Base-by-base conservation (phyloP, 2,329 filamentous ascomycete genomes). In the Cordyceps cateniannulata region DNA sequence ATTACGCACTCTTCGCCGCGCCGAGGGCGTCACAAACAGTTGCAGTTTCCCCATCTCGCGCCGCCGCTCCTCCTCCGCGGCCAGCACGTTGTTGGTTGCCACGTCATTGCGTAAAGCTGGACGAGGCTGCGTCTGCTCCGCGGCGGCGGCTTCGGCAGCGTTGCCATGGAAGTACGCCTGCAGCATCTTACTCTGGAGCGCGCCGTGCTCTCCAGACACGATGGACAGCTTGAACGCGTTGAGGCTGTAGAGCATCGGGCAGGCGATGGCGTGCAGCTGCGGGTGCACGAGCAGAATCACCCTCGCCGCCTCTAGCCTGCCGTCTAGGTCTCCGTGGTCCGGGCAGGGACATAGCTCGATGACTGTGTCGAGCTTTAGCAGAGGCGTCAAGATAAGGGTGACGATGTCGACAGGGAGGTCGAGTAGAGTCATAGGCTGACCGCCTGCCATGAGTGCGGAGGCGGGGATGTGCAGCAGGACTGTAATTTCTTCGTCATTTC, bases 351-450 rank as follows among this genome's bases (percentile, higher is more conserved):
- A 73, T 22, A 73, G 64, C 5, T 63, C 50, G 45, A 73, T 68
- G 14, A 62, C 59, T 3, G 58, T 48, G 10, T 62, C 60, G 14
- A 68, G 65, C 16, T 64, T 69, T 45, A 74, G 63, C 20, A 73
- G 68, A 6, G 69, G 69, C 5, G 60, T 59, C 4, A 73, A 64
- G 44, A 74, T 71, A 50, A 72, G 65, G 44, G 66, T 65, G 47
- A 74, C 62, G 16, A 74, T 63, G 50, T 74, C 71, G 61, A 72
- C 64, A 3, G 72, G 71, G 3, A 74, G 67, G 40, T 74, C 72
- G 5, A 74, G 68, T 6, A 74, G 60, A 52, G 72, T 68, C 42
- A 71, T 38, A 20, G 50, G 49, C 6, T 40, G 49, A 22, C 10
- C 16, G 25, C n/a, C 18, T 18, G 22, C 16, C 50, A 53, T 60